These are phyloP conservation scores for Podaxis sp. DNA, from an alignment of 768 basidiomycete species.

Conservation along the genomic window DNA sequence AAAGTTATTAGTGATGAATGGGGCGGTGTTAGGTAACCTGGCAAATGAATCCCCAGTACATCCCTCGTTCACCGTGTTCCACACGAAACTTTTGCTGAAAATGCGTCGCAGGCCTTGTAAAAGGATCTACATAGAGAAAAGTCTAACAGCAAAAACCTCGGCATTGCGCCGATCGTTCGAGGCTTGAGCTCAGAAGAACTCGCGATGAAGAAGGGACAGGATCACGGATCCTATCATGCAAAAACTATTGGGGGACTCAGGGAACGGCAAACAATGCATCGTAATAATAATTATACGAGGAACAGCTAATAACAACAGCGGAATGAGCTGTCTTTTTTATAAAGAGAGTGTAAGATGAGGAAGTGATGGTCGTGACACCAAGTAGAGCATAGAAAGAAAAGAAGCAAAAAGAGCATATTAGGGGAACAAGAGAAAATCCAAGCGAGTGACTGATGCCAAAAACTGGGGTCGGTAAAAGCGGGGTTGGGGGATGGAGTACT, in stretches of 20 bases:
- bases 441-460: constrained; percentile 47
- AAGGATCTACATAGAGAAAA: too few species aligned
- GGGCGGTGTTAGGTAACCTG: too few species aligned
- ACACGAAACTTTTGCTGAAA: too few species aligned
- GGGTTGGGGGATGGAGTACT: constrained; percentile 27
- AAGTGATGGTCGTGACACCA: constrained; percentile 16
- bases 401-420: constrained; percentile 22
- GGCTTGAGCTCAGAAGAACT: too few species aligned
- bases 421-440: constrained; percentile 36
- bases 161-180: too few species aligned
- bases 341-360: constrained; percentile 26
- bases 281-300: constrained; percentile 24
- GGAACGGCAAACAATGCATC: constrained; percentile 20
- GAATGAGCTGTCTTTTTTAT: constrained; percentile 3
- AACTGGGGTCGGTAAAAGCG: constrained; percentile 11
- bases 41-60: too few species aligned
- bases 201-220: too few species aligned
- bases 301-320: constrained; percentile 12
- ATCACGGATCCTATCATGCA: too few species aligned
- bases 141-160: too few species aligned
- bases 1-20: too few species aligned
- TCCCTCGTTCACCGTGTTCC: too few species aligned
- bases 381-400: constrained; percentile 27
- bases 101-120: too few species aligned
- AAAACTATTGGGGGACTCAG: background rate